These are phyloP conservation scores for Lactarius hatsudake DNA, from an alignment of 768 basidiomycete genomes.

Conservation along the genomic window DNA sequence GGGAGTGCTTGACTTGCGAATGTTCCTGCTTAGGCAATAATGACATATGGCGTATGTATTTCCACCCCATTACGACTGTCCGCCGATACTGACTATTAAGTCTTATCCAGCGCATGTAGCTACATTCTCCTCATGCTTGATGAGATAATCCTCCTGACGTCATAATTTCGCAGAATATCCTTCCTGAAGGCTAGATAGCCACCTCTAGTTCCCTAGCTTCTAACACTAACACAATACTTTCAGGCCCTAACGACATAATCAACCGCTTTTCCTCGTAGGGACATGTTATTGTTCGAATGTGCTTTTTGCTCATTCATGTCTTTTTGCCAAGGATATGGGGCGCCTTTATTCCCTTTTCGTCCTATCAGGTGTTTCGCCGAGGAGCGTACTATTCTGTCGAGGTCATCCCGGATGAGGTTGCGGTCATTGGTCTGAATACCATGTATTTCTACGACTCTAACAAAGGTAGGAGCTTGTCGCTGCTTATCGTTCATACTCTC, in stretches of 20 bases:
- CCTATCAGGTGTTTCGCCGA: constrained; percentile 77
- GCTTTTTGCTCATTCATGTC: background rate
- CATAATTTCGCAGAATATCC: constrained; percentile 50
- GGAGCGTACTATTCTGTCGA: constrained; percentile 85
- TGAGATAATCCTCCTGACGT: constrained; percentile 5
- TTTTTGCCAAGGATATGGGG: constrained; percentile 64
- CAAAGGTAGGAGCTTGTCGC: constrained; percentile 50
- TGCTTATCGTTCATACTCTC: background rate
- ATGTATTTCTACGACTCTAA: constrained; percentile 91
- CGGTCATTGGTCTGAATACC: constrained; percentile 84
- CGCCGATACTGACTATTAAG: constrained; percentile 19
- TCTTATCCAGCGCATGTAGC: constrained; percentile 55
- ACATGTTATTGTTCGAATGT: background rate
- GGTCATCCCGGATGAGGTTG: constrained; percentile 70
- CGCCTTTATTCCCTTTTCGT: constrained; percentile 72
- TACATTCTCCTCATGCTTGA: constrained; percentile 11
- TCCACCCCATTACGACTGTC: constrained; percentile 8
- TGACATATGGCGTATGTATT: constrained; percentile 78
- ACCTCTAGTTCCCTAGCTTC: background rate
- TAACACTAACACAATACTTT: constrained; percentile 13
- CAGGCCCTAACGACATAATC: constrained; percentile 68
- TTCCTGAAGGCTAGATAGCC: constrained; percentile 51
- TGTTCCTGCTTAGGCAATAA: constrained; percentile 64
- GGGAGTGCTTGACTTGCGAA: background rate
- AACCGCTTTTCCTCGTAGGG: constrained; percentile 67